phyloP scores from a whole-genome alignment of 345 rosid species.

The Euphorbia peplus region DNA sequence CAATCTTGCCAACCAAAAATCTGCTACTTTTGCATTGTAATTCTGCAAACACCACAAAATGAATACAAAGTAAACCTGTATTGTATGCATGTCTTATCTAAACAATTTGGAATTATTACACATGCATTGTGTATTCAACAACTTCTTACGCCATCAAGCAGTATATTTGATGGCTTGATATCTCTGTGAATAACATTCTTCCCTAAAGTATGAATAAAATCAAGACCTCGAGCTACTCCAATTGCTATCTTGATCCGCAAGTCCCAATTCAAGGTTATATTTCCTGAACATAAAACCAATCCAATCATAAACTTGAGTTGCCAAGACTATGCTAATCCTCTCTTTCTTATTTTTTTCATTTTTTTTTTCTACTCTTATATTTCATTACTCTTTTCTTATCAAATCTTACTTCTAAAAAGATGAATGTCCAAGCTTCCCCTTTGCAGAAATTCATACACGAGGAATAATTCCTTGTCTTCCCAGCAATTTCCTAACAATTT shows the following conservation, averaged over 20 bases:
- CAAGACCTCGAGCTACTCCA: constrained; percentile 81
- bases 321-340: not conserved
- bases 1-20: not conserved
- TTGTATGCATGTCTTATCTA: no score
- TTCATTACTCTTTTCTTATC: not conserved
- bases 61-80: no score
- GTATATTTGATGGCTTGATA: constrained; percentile 75
- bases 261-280: constrained; percentile 75
- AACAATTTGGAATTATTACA: no score
- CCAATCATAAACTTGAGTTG: not conserved
- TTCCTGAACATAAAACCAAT: constrained; percentile 31
- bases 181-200: constrained; percentile 74
- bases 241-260: constrained; percentile 61
- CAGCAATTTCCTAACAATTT: constrained; percentile 72
- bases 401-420: constrained; percentile 21
- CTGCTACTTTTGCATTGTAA: not conserved
- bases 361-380: not conserved
- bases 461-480: constrained; percentile 68
- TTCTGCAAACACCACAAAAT: not conserved
- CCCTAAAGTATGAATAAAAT: constrained; percentile 65
- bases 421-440: constrained; percentile 83
- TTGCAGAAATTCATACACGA: constrained; percentile 80
- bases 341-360: no score
- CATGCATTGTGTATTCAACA: no score
- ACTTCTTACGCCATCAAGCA: constrained; percentile 65